These are phyloP conservation scores for Mentha longifolia DNA, from an alignment of 257 asterid species.

Conservation along the genomic window DNA sequence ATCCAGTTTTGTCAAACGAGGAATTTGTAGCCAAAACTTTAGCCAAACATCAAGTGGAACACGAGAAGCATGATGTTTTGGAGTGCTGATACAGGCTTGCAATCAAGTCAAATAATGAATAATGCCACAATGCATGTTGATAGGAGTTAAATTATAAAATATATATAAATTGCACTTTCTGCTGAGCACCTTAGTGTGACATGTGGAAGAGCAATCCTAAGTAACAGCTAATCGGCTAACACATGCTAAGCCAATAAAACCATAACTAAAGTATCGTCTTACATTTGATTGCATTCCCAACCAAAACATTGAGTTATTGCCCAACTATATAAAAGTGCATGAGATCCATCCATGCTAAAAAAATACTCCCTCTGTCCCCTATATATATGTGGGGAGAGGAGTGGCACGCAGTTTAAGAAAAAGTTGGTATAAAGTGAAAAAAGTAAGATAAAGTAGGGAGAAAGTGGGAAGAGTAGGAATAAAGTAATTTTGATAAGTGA, in stretches of 20 bases:
- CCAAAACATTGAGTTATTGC: background rate
- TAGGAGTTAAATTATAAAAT: background rate
- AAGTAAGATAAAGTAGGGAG: too few species aligned
- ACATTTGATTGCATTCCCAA: background rate
- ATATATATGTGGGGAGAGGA: too few species aligned
- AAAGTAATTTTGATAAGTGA: too few species aligned
- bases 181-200: background rate
- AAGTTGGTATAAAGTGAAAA: too few species aligned
- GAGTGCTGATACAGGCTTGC: background rate
- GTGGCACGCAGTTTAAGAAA: too few species aligned
- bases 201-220: background rate
- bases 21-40: background rate
- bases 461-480: too few species aligned
- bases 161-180: background rate
- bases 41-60: background rate
- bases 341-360: background rate
- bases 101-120: background rate
- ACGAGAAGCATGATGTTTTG: background rate
- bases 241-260: background rate
- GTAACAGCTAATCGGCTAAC: background rate
- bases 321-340: background rate
- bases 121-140: background rate
- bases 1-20: background rate
- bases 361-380: too few species aligned
- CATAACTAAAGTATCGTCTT: background rate